These are phyloP conservation scores for Salix exigua DNA, from an alignment of 345 rosid species.

Conservation along the genomic window DNA sequence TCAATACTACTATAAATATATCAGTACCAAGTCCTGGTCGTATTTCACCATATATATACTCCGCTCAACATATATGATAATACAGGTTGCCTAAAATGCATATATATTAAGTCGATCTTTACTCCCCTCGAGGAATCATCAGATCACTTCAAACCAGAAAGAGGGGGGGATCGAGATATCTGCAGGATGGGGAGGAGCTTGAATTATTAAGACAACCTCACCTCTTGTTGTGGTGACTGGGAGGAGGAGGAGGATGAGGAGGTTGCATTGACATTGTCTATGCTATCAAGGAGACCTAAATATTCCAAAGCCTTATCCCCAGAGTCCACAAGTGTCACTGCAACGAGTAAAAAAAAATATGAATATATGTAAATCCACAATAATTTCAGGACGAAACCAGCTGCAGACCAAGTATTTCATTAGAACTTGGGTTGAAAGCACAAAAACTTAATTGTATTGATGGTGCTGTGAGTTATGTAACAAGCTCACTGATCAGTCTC, in stretches of 20 bases:
- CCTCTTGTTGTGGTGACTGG: constrained; percentile 24
- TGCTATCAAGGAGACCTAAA: constrained; percentile 40
- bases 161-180: neutral
- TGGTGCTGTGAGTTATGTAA: neutral
- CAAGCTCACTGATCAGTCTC: neutral
- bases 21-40: neutral
- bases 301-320: constrained; percentile 54
- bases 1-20: neutral
- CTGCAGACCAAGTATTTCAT: neutral
- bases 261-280: constrained; percentile 4
- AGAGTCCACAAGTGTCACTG: constrained; percentile 58
- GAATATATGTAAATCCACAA: neutral
- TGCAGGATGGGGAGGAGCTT: neutral
- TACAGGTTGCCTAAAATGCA: neutral
- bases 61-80: neutral
- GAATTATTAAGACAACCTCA: neutral
- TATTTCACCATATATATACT: neutral
- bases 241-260: constrained; percentile 17
- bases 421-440: neutral
- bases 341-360: neutral
- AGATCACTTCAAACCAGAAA: neutral
- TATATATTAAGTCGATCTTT: neutral
- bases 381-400: neutral
- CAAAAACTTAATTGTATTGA: neutral
- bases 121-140: neutral